phyloP scores from a whole-genome alignment of 2,329 filamentous ascomycete species.

The Shiraia sp. region DNA sequence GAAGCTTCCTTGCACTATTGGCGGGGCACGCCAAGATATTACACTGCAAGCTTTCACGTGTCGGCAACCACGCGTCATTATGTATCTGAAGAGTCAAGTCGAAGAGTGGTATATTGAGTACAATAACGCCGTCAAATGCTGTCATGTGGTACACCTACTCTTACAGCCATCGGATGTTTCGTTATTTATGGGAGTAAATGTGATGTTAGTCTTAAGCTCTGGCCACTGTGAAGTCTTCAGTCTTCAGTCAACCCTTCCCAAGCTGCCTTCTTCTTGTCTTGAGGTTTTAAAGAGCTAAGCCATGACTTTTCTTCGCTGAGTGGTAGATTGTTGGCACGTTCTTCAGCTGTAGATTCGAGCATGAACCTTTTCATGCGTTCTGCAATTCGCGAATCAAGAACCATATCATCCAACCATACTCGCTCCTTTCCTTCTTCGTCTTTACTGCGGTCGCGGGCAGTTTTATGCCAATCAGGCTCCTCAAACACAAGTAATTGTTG shows the following conservation, averaged over 20 bases:
- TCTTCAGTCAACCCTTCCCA: slow-evolving; percentile 41
- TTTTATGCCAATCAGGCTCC: slow-evolving; percentile 84
- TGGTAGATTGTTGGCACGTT: slow-evolving; percentile 54
- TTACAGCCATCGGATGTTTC: slow-evolving; percentile 18
- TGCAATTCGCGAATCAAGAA: slow-evolving; percentile 75
- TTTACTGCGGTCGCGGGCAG: slow-evolving; percentile 60
- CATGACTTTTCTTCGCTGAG: slow-evolving; percentile 26
- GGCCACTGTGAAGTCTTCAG: slow-evolving; percentile 17
- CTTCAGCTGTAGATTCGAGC: slow-evolving; percentile 70
- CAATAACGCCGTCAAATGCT: slow-evolving; percentile 19
- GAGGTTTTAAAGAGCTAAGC: slow-evolving; percentile 37
- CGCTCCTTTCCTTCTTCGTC: slow-evolving; percentile 56
- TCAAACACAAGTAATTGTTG: slow-evolving; percentile 68
- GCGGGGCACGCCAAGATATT: slow-evolving; percentile 22
- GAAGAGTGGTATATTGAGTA: slow-evolving; percentile 7
- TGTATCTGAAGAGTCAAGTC: too few species aligned
- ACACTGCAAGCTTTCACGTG: slow-evolving; percentile 2
- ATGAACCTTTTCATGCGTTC: slow-evolving; percentile 81
- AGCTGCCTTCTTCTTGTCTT: slow-evolving; percentile 36
- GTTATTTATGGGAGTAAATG: too few species aligned
- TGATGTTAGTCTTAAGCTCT: slow-evolving; percentile 9
- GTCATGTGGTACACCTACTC: slow-evolving; percentile 34
- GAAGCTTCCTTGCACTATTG: slow-evolving; percentile 30
- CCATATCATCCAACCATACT: slow-evolving; percentile 75
- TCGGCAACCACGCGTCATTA: neutral